Evolutionary conservation across 345 rosid species (phyloP).

Genomic region (Hirschfeldia incana): DNA sequence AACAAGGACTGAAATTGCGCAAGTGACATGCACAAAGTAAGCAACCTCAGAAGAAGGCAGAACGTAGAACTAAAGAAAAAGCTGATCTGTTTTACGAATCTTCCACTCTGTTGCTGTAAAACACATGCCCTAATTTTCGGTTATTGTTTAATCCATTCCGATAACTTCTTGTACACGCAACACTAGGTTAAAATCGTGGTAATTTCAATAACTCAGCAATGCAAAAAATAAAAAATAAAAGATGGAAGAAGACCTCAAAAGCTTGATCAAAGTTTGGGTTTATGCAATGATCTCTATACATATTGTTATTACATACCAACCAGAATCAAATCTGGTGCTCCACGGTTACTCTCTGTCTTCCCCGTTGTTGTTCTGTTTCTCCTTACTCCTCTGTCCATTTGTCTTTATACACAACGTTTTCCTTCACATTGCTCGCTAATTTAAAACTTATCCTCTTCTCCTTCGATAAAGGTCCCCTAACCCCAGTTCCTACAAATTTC

Average conservation of each 20-base stretch:
- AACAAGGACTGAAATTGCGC: too few relatives aligned
- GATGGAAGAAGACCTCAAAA: not conserved
- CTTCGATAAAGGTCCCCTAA: constrained; percentile 45
- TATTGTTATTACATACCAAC: too few relatives aligned
- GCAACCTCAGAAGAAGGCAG: too few relatives aligned
- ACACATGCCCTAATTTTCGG: too few relatives aligned
- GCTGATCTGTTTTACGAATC: too few relatives aligned
- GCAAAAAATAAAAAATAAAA: not conserved
- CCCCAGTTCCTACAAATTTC: not conserved
- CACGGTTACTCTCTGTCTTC: constrained; percentile 38
- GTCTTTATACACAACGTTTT: constrained; percentile 8
- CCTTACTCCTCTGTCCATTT: constrained; percentile 24
- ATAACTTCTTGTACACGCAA: too few relatives aligned
- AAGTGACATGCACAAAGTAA: too few relatives aligned
- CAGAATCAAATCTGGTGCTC: constrained; percentile 31
- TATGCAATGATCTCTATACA: too few relatives aligned
- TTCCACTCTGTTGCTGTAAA: too few relatives aligned
- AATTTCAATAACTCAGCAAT: not conserved
- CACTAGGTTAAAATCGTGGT: not conserved
- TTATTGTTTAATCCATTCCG: too few relatives aligned
- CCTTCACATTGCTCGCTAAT: constrained; percentile 46
- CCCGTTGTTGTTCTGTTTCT: constrained; percentile 34
- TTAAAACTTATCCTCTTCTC: constrained; percentile 53
- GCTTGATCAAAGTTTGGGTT: not conserved
- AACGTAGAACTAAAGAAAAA: too few relatives aligned